These are phyloP conservation scores for Trametes villosa DNA, from an alignment of 768 basidiomycete genomes.

Conservation along the genomic window DNA sequence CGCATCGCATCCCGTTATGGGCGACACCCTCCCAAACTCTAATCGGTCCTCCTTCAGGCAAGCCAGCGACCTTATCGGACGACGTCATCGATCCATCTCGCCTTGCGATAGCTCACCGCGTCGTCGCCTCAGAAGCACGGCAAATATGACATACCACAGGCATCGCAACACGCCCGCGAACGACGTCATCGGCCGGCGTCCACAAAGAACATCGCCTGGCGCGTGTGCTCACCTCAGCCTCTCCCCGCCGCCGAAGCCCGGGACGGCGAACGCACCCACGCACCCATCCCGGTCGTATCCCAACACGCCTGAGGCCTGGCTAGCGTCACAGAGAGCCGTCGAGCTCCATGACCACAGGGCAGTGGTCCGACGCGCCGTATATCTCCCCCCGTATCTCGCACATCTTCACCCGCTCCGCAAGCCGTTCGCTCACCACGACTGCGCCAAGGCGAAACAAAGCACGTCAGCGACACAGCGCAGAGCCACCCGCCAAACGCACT, in stretches of 20 bases:
- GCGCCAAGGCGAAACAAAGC: background rate
- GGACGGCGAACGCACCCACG: background rate
- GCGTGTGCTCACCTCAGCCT: constrained; percentile 10
- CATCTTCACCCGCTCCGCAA: constrained; percentile 66
- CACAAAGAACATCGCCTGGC: constrained; percentile 7
- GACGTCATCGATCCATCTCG: constrained; percentile 16
- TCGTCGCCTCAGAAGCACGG: background rate
- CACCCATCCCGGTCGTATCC: background rate
- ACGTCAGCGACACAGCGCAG: background rate
- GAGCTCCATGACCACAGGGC: constrained; percentile 80
- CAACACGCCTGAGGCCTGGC: too few species aligned
- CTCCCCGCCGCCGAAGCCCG: background rate
- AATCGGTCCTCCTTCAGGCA: background rate
- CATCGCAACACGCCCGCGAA: background rate
- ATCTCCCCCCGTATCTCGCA: constrained; percentile 88
- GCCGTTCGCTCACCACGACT: constrained; percentile 80
- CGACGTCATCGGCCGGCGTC: background rate
- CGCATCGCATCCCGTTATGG: background rate
- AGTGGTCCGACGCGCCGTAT: constrained; percentile 87
- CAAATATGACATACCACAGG: background rate
- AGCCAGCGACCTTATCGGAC: constrained; percentile 13
- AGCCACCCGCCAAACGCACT: constrained; percentile 20
- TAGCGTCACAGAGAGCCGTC: constrained; percentile 48
- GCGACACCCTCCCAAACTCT: constrained; percentile 11
- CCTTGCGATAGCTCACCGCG: background rate